Percentiles rank a stretch among this genome's conserved stretches.
Conservation (phyloP, 129 eudicot species). For the Solidago caesia region DNA sequence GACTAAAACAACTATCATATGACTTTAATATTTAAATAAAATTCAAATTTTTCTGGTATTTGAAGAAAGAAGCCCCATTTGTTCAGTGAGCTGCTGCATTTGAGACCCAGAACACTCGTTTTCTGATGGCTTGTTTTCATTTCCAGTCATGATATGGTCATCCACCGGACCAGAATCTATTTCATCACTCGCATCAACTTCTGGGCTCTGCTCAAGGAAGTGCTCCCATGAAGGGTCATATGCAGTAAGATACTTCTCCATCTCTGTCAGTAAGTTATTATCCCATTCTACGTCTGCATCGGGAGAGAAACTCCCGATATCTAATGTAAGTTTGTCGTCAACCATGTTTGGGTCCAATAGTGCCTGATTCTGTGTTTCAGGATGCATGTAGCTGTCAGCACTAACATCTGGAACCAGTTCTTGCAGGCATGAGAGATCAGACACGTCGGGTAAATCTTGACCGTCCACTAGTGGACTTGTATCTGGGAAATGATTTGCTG, state of each 20-base stretch:
- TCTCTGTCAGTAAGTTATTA: slow-evolving; percentile 49
- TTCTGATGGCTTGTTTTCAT: slow-evolving; percentile 39
- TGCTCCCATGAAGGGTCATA: slow-evolving; percentile 77
- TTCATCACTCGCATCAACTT: slow-evolving; percentile 41
- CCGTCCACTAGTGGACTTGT: slow-evolving; percentile 32
- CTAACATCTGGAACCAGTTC: slow-evolving; percentile 46
- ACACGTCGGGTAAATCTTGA: slow-evolving; percentile 43
- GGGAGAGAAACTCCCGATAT: slow-evolving; percentile 53
- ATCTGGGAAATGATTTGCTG: slow-evolving; percentile 36
- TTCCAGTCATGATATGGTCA: slow-evolving; percentile 30
- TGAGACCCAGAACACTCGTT: slow-evolving; percentile 56
- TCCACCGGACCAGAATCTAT: slow-evolving; percentile 43
- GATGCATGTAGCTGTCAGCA: slow-evolving; percentile 33
- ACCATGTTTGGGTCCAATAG: slow-evolving; percentile 40
- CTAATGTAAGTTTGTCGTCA: slow-evolving; percentile 40
- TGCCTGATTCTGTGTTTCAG: slow-evolving; percentile 37
- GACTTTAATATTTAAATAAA: slow-evolving; percentile 8
- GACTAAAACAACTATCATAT: slow-evolving; percentile 1
- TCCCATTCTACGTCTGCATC: slow-evolving; percentile 69
- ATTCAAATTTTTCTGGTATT: slow-evolving; percentile 50
- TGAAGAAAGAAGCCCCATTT: slow-evolving; percentile 81
- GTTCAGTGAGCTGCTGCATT: slow-evolving; percentile 74
- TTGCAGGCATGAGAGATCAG: slow-evolving; percentile 47
- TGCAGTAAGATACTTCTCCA: slow-evolving; percentile 47
- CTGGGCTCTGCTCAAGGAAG: slow-evolving; percentile 46